Conservation (phyloP, 73 alveolate genomes). For the Paramecium caudatum region DNA sequence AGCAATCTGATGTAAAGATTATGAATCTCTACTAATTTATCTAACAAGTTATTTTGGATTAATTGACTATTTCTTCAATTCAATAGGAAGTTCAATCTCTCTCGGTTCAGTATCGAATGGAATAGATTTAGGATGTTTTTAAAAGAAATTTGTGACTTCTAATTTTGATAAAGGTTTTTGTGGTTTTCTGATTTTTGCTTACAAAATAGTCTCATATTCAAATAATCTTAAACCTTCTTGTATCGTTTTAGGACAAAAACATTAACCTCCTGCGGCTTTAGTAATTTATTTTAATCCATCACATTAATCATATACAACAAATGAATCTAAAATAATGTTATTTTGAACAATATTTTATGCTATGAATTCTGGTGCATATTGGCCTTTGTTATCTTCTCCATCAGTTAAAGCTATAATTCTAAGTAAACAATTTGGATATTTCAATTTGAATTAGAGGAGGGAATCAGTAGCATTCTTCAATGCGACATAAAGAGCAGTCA, state of each 20-base stretch:
- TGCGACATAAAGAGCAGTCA: constrained; percentile 76
- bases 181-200: constrained; percentile 66
- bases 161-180: not conserved
- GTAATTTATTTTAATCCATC: constrained; percentile 74
- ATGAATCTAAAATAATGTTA: constrained; percentile 73
- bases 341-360: constrained; percentile 67
- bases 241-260: constrained; percentile 74
- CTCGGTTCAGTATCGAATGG: constrained; percentile 67
- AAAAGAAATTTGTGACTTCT: not conserved
- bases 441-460: constrained; percentile 44
- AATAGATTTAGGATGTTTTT: not conserved
- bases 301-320: constrained; percentile 78
- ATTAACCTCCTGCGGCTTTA: constrained; percentile 75
- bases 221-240: constrained; percentile 76
- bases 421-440: constrained; percentile 75
- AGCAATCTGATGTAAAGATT: not conserved
- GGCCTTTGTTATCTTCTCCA: constrained; percentile 78
- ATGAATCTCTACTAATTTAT: constrained; percentile 36
- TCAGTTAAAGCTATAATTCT: constrained; percentile 79
- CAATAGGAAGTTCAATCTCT: constrained; percentile 53
- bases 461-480: constrained; percentile 66
- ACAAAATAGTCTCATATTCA: constrained; percentile 76
- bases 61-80: constrained; percentile 25
- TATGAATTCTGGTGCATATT: constrained; percentile 9
- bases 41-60: constrained; percentile 30